These are phyloP conservation scores for Austropuccinia psidii DNA, from an alignment of 1,284 basidiomycete genomes.

Conservation along the genomic window DNA sequence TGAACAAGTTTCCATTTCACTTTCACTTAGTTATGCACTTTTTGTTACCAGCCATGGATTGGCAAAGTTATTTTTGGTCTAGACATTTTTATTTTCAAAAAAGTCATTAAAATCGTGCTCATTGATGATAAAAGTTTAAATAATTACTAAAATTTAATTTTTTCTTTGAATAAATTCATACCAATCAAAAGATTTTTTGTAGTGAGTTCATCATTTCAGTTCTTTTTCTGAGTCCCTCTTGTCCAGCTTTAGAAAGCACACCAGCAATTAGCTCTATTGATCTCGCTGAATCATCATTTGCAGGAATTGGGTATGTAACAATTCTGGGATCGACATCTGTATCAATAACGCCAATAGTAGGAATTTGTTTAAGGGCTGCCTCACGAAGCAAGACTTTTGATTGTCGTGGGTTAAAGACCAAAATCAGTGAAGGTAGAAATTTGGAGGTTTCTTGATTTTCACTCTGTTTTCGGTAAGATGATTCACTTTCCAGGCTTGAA, in stretches of 20 bases:
- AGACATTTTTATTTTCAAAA: too few relatives aligned
- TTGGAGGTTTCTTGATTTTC: conserved; percentile 8
- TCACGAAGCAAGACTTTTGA: conserved; percentile 48
- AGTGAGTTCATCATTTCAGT: neutral
- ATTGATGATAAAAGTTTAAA: too few relatives aligned
- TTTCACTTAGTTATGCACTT: too few relatives aligned
- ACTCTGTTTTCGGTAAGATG: neutral
- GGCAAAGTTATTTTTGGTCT: too few relatives aligned
- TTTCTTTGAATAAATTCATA: too few relatives aligned
- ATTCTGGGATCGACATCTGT: conserved; percentile 91
- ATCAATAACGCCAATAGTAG: conserved; percentile 65
- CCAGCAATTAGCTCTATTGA: conserved; percentile 85
- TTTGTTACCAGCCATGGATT: too few relatives aligned
- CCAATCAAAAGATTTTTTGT: too few relatives aligned
- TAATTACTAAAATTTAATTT: too few relatives aligned
- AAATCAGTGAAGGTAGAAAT: conserved; percentile 39
- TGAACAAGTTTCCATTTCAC: too few relatives aligned
- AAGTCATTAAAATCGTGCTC: too few relatives aligned
- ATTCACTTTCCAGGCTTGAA: neutral
- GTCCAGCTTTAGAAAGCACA: conserved; percentile 79
- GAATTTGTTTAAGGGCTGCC: conserved; percentile 49
- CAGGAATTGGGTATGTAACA: conserved; percentile 97
- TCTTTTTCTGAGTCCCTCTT: conserved; percentile 43
- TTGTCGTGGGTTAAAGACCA: conserved; percentile 42
- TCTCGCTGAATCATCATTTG: conserved; percentile 88